Evolutionary conservation across 1,139 yeast species (phyloP).

Genomic region (Suhomyces kunorum): DNA sequence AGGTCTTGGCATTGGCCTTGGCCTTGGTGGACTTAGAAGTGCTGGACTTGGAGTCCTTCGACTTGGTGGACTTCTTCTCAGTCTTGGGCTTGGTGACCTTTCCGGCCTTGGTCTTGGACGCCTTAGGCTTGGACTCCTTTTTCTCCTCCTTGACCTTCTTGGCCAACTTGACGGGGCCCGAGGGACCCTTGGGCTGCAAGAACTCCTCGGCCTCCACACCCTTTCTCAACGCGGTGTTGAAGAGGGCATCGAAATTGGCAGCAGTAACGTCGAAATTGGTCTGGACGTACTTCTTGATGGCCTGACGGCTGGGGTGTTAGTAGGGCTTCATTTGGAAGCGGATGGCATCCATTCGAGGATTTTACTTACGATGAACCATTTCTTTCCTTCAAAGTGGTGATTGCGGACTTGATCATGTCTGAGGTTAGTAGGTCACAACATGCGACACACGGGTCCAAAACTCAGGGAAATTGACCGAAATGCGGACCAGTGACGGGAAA

Average conservation of each 20-base stretch:
- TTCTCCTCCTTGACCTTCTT: conserved; percentile 33
- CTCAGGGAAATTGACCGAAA: conserved; percentile 2
- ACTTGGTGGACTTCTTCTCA: conserved; percentile 2
- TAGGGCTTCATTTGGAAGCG: neutral
- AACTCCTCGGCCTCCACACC: conserved; percentile 80
- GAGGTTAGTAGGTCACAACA: conserved; percentile 12
- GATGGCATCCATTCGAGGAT: neutral
- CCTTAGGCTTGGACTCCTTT: conserved; percentile 17
- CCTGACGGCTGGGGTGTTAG: conserved; percentile 55
- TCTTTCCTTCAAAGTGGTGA: conserved; percentile 72
- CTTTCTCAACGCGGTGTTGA: conserved; percentile 77
- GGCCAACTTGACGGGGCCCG: conserved; percentile 69
- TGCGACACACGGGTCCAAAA: neutral
- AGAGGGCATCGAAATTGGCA: conserved; percentile 69
- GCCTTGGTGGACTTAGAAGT: conserved; percentile 18
- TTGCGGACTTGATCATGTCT: conserved; percentile 80
- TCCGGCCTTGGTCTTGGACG: conserved; percentile 22
- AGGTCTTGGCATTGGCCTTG: conserved; percentile 18
- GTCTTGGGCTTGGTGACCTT: conserved; percentile 15
- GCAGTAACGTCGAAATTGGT: conserved; percentile 61
- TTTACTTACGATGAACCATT: conserved; percentile 70
- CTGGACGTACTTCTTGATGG: conserved; percentile 71
- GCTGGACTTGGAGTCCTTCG: too few species aligned
- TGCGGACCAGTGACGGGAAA: neutral
- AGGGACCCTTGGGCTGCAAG: conserved; percentile 84